A percentile compares a stretch with the other conserved stretches of the same genome.
Conservation (phyloP, 1,139 yeast genomes). For the Sugiyamaella grinbergsii region DNA sequence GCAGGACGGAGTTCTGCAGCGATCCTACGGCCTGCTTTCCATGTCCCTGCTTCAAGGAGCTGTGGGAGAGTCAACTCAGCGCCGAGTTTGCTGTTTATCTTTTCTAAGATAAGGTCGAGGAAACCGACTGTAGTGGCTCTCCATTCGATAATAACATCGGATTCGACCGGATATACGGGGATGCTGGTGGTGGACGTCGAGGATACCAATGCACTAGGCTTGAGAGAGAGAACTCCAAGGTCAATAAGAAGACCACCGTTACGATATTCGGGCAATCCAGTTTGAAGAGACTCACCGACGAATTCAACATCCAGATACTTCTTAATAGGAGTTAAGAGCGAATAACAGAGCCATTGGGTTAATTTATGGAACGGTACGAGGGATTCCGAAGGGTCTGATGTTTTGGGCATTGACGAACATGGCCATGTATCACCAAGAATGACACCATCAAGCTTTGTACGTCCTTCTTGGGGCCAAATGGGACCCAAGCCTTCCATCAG, state of each 20-base stretch:
- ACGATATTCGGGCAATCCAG: conserved; percentile 65
- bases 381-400: conserved; percentile 38
- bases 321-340: conserved; percentile 54
- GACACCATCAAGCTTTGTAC: conserved; percentile 51
- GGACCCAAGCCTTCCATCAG: conserved; percentile 55
- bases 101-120: conserved; percentile 52
- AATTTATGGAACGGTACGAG: conserved; percentile 62
- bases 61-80: conserved; percentile 52
- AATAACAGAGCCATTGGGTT: conserved; percentile 65
- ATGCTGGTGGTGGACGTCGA: conserved; percentile 27
- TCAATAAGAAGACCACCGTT: conserved; percentile 64
- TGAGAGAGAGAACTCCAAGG: conserved; percentile 51
- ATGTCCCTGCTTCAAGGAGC: conserved; percentile 62
- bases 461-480: conserved; percentile 59
- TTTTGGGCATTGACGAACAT: conserved; percentile 41
- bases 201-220: conserved; percentile 34
- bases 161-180: conserved; percentile 55
- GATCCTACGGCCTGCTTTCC: conserved; percentile 62
- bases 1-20: conserved; percentile 52
- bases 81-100: conserved; percentile 48
- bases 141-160: conserved; percentile 67
- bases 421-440: conserved; percentile 64
- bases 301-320: conserved; percentile 48
- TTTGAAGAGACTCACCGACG: conserved; percentile 49
- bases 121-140: conserved; percentile 59